Percentiles rank a stretch among this genome's conserved stretches.
These are phyloP conservation scores for Boletus sensibilis DNA, from an alignment of 768 basidiomycete species.

Conservation along the genomic window DNA sequence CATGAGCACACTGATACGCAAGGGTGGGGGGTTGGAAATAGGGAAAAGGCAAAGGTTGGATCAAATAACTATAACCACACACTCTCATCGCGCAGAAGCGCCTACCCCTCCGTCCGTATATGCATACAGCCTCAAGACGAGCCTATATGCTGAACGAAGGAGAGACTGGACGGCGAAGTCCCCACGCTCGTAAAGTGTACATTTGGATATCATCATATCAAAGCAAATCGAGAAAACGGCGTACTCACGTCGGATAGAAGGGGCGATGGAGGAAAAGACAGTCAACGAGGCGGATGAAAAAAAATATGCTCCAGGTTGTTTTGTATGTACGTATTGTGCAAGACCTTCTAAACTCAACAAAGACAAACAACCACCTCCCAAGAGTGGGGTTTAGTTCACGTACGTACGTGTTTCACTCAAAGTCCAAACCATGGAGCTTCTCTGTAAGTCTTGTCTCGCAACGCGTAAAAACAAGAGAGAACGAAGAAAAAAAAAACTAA, in stretches of 20 bases:
- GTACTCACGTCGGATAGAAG: constrained; percentile 18
- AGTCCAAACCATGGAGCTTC: constrained; percentile 2
- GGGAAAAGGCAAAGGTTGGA: not conserved
- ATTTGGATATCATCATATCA: constrained; percentile 32
- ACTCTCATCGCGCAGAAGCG: constrained; percentile 35
- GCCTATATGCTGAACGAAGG: constrained; percentile 34
- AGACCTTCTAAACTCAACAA: constrained; percentile 22
- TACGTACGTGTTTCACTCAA: not conserved
- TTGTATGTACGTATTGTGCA: constrained; percentile 24
- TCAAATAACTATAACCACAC: constrained; percentile 40
- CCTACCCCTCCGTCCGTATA: constrained; percentile 34
- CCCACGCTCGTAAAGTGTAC: constrained; percentile 32
- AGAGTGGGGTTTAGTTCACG: not conserved
- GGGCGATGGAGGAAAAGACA: not conserved
- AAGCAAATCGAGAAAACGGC: not conserved
- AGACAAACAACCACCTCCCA: constrained; percentile 27
- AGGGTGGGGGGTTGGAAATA: no score
- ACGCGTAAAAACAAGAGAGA: not conserved
- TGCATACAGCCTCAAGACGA: constrained; percentile 37
- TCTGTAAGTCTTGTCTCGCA: constrained; percentile 5
- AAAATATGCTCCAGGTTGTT: not conserved
- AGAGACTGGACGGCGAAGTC: constrained; percentile 35
- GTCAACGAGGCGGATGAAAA: not conserved
- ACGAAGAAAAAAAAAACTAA: not conserved
- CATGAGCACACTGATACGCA: constrained; percentile 5